Evolutionary conservation across 345 rosid genomes (phyloP), one percentile per base, ranked within the genome.

Genomic region (Citrus glauca): DNA sequence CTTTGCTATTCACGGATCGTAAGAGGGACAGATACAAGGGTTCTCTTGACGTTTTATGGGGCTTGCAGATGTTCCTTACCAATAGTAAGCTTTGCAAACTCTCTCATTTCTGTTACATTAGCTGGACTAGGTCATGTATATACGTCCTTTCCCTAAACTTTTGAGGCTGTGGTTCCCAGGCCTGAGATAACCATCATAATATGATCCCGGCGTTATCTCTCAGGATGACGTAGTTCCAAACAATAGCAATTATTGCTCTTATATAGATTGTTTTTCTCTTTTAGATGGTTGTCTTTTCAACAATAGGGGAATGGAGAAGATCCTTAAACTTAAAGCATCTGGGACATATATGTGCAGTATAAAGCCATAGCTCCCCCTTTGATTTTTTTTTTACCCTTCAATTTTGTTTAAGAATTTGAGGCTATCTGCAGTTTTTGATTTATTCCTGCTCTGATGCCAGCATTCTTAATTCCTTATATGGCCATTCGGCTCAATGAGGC

Each of bases 1-100:
- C 98, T 1, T 80, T 94, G 82, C 83, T 96, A 60, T 96, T 89
- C 88, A 92, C 99, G 2, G 99, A 96, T 85, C 27, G 81, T 2
- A 91, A 85, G 87, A 91, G 95, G 81, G 88, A 92, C 80, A 84
- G 96, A 75, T 96, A 81, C 91, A 87, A 80, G 80, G 85, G 93
- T 66, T 96, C 97, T 55, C 82, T 96, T 65, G 99, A 91, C 24
- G 37, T 88, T 75, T 77, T 93, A 65, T 96, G 99, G 98, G 86
- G 94, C 57, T 80, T 89, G 72, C 97, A 92, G 92, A 93, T 96
- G 99, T 96, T 96, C 90, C 97, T 96, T 61, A 93, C 98, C 68
- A 93, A 96, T 87, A 85, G 99, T 91, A 88, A 66, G 85, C 56
- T 85, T 76, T 73, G 27, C 63, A 50, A 65, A 69, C 78, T 77